phyloP scores from a whole-genome alignment of 768 basidiomycete species.

The Udeniomyces megalosporus region DNA sequence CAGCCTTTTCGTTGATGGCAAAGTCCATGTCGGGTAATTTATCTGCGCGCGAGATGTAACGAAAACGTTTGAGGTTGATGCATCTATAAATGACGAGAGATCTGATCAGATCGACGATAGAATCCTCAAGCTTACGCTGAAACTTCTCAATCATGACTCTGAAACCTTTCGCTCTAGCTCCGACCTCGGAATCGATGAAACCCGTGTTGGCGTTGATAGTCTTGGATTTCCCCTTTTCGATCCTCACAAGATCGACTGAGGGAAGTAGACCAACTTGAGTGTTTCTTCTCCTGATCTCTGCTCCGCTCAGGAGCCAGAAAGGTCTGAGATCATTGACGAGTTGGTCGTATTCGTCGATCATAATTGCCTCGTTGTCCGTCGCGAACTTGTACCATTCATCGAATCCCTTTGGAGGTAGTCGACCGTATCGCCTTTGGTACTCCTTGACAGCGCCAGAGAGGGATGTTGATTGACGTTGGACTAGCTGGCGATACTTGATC shows the following conservation, averaged over 20 bases:
- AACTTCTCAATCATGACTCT: slow-evolving; percentile 58
- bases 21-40: slow-evolving; percentile 90
- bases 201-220: slow-evolving; percentile 44
- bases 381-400: slow-evolving; percentile 46
- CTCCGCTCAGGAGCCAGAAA: slow-evolving; percentile 59
- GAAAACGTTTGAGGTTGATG: too few relatives aligned
- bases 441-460: slow-evolving; percentile 26
- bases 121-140: slow-evolving; percentile 22
- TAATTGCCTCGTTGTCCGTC: slow-evolving; percentile 48
- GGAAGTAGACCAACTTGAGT: slow-evolving; percentile 57
- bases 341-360: slow-evolving; percentile 73
- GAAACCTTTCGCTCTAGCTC: slow-evolving; percentile 64
- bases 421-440: slow-evolving; percentile 25
- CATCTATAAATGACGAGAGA: too few relatives aligned
- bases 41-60: neutral
- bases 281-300: slow-evolving; percentile 48
- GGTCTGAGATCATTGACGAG: slow-evolving; percentile 66
- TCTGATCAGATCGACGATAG: neutral
- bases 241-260: slow-evolving; percentile 71
- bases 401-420: slow-evolving; percentile 25
- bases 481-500: slow-evolving; percentile 23
- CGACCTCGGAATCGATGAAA: slow-evolving; percentile 50
- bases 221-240: slow-evolving; percentile 46
- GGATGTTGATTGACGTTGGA: slow-evolving; percentile 25
- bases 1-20: slow-evolving; percentile 80